Base-by-base conservation (phyloP, 2,329 filamentous ascomycete species). In the Neofusicoccum ribis region DNA sequence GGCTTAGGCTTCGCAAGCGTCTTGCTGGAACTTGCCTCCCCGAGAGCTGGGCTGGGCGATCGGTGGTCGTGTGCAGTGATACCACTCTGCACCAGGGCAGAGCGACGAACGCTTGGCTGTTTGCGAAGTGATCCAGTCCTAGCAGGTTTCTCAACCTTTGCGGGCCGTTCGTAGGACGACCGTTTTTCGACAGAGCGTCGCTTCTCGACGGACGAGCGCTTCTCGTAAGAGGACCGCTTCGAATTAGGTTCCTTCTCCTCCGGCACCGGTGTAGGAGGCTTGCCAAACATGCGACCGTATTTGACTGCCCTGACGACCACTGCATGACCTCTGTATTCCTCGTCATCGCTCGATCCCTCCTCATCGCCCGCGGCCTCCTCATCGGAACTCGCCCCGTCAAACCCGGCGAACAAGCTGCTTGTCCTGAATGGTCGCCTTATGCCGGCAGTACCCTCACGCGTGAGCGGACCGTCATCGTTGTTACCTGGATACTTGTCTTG, bases 321-420 rank as follows among this genome's bases (percentile, higher is more conserved):
- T 69, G 69, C 9, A 66, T 11, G 70, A 23, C 67, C 65, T 65
- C 85, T 82, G 74, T 85, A 91, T 70, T 92, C 17, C 17, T 65
- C 89, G 1, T 85, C 84, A 69, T 91, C 90, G 70, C 74, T 78
- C 37, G 61, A 63, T 31, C 59, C 87, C 46, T 89, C 87, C 2
- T 74, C 81, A 64, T 91, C 89, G 50, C 88, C 88, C 7, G 89
- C 89, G 20, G 72, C 71, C 39, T 84, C 82, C 65, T 84, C 83
- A 64, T 79, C 77, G 56, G 56, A 60, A 60, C 56, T 60, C 43
- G 27, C 41, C 12, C 56, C 56, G 43, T 78, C 77, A 69, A 96
- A 95, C 0, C 91, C 91, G 37, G 91, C 91, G 76, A 95, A 95
- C n/a, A 96, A 81, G 73, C 91, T 95, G 77, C 91, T 94, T 56